phyloP scores from a whole-genome alignment of 768 basidiomycete species.

The Boletus subparvulus region DNA sequence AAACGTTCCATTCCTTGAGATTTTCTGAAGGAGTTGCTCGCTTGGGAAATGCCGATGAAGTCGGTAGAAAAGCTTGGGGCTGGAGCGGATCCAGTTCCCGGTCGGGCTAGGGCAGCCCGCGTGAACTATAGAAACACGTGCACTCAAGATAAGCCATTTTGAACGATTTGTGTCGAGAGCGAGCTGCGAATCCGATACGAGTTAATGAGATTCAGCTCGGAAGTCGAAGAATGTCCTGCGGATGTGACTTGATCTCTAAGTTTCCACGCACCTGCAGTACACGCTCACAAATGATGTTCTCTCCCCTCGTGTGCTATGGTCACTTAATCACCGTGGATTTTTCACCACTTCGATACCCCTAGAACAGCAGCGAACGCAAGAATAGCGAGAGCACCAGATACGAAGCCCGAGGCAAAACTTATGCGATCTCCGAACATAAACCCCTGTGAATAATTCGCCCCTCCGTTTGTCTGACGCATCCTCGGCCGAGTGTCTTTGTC shows the following conservation, averaged over 20 bases:
- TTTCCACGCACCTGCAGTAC: too few species aligned
- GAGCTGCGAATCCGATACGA: neutral
- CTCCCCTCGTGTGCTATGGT: neutral
- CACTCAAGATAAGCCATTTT: neutral
- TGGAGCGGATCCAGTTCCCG: neutral
- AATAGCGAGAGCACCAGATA: constrained; percentile 10
- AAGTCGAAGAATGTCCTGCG: neutral
- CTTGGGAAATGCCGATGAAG: neutral
- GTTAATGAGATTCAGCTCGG: neutral
- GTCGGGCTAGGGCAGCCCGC: neutral
- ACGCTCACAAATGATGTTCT: too few species aligned
- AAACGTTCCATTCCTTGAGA: neutral
- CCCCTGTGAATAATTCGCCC: neutral
- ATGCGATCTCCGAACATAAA: constrained; percentile 2
- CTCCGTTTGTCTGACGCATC: neutral
- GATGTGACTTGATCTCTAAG: too few species aligned
- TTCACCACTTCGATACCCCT: constrained; percentile 5
- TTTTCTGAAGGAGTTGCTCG: neutral
- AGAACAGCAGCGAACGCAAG: constrained; percentile 11
- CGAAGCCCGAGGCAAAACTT: constrained; percentile 19
- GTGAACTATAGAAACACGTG: neutral
- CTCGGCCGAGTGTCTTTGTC: constrained; percentile 18
- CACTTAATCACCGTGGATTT: neutral
- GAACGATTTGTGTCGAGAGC: neutral
- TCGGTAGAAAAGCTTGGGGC: neutral